Conservation (phyloP, 495 filamentous ascomycete species). For the Aspergillus mulundensis region DNA sequence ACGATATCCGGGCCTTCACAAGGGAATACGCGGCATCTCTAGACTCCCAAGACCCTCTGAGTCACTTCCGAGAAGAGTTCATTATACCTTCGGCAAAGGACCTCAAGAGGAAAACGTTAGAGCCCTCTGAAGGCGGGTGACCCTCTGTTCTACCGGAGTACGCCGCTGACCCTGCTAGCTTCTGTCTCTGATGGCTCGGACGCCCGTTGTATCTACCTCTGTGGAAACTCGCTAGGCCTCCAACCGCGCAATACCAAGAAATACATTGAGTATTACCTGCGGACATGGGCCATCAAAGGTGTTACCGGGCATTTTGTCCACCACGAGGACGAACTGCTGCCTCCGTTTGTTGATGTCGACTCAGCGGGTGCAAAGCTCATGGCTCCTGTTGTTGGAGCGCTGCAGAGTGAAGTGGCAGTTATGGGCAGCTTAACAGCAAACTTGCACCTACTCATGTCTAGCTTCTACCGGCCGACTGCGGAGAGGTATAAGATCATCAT, state of each 20-base stretch:
- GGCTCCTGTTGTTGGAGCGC: slow-evolving; percentile 82
- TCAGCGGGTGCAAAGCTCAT: slow-evolving; percentile 66
- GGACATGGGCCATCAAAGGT: slow-evolving; percentile 88
- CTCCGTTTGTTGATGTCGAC: slow-evolving; percentile 79
- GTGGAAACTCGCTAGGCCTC: slow-evolving; percentile 93
- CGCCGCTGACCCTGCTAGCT: slow-evolving; percentile 10
- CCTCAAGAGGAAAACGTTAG: slow-evolving; percentile 62
- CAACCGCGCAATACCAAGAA: slow-evolving; percentile 70
- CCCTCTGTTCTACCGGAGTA: slow-evolving; percentile 1
- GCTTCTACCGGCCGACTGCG: slow-evolving; percentile 79
- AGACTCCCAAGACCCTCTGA: slow-evolving; percentile 67
- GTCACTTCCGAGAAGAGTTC: slow-evolving; percentile 69
- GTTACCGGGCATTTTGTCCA: slow-evolving; percentile 88
- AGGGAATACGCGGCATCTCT: slow-evolving; percentile 58
- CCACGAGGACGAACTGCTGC: slow-evolving; percentile 69
- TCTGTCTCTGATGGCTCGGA: slow-evolving; percentile 32
- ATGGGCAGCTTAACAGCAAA: slow-evolving; percentile 95
- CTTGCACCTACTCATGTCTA: slow-evolving; percentile 84
- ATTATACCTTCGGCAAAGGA: slow-evolving; percentile 77
- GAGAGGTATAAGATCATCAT: slow-evolving; percentile 84
- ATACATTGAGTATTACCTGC: slow-evolving; percentile 73
- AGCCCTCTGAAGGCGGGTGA: slow-evolving; percentile 32
- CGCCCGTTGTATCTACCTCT: slow-evolving; percentile 72
- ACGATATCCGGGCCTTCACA: slow-evolving; percentile 38
- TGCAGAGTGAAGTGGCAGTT: slow-evolving; percentile 73